Base-by-base conservation (phyloP, 2,329 filamentous ascomycete species). In the Thielaviopsis populi region DNA sequence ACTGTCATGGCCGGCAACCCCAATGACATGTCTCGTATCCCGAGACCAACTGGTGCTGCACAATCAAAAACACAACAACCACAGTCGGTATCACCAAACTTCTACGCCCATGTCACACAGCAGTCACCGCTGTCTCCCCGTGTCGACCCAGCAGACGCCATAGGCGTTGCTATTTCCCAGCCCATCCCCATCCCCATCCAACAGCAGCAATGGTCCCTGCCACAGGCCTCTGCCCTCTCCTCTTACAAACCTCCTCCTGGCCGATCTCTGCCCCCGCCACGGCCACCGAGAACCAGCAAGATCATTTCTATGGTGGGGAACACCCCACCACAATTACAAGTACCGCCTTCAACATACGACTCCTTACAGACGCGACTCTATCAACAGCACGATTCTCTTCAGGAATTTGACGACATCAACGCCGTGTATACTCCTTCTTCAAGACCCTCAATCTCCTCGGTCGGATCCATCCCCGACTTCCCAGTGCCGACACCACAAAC, bases 391-490 rank as follows among this genome's bases (percentile, higher is more conserved):
- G 73, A 74, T 59, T 73, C 72, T 65, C 74, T 74, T 15, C 66
- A 68, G 19, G 69, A 73, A 15, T 73, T 74, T 42, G 73, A 73
- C 22, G 72, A 77, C 30, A 68, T 74, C n/a, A 75, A 75, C 2
- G 74, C 77, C 4, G 76, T 78, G 1, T 75, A 78, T 60, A 79
- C 79, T 1, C 75, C 76, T 6, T 79, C 79, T 2, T 77, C 75
- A 3, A 73, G 77, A 48, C 80, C 80, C 50, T 77, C 80, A n/a
- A 73, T 74, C 15, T 83, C 81, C 1, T 81, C 79, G 3, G 68
- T 79, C 19, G 82, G 77, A 41, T 79, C 82, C 2, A 83, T 85
- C 65, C 81, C 83, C 3, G 83, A 86, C 66, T 82, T 83, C 64
- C 80, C 80, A 65, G 63, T 69, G 63, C 42, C 68, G 42, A 40